phyloP scores from a whole-genome alignment of 2,329 filamentous ascomycete species.

The Acrocalymma vagum region DNA sequence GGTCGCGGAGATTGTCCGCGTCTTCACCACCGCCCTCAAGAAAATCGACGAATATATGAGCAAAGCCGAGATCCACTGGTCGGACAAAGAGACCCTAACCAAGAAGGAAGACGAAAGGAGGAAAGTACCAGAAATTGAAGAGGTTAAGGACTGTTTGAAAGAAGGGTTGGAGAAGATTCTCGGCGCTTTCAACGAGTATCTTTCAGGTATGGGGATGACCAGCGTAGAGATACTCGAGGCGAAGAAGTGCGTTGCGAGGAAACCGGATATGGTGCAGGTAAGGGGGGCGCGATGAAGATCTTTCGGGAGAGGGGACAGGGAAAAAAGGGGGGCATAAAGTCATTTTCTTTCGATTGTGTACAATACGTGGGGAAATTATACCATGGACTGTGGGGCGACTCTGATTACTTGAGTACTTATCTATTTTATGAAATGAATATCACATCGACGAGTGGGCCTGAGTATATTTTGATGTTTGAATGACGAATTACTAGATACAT shows the following conservation, averaged over 20 bases:
- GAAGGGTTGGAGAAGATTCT: constrained; percentile 72
- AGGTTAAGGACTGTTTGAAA: constrained; percentile 71
- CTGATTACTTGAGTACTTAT: too few species aligned
- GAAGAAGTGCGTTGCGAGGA: constrained; percentile 33
- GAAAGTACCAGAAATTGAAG: constrained; percentile 71
- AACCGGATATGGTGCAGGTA: constrained; percentile 33
- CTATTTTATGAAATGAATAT: too few species aligned
- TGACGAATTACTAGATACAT: too few species aligned
- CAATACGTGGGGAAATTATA: too few species aligned
- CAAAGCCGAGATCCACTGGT: constrained; percentile 75
- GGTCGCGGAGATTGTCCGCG: constrained; percentile 76
- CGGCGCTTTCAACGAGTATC: constrained; percentile 76
- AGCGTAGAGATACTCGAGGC: constrained; percentile 75
- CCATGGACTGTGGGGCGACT: too few species aligned
- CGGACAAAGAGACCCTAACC: constrained; percentile 68
- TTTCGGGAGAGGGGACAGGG: too few species aligned
- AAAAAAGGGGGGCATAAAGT: too few species aligned
- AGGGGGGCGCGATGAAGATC: constrained; percentile 8
- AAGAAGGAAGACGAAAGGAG: constrained; percentile 55
- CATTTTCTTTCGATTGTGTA: too few species aligned
- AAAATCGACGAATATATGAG: constrained; percentile 74
- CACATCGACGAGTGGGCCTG: too few species aligned
- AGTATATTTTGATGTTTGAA: too few species aligned
- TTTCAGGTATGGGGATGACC: constrained; percentile 73
- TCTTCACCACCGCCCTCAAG: constrained; percentile 73